Evolutionary conservation across 2,329 filamentous ascomycete species (phyloP), one percentile per base, ranked within the genome.

Genomic region (Alternaria postmessia): DNA sequence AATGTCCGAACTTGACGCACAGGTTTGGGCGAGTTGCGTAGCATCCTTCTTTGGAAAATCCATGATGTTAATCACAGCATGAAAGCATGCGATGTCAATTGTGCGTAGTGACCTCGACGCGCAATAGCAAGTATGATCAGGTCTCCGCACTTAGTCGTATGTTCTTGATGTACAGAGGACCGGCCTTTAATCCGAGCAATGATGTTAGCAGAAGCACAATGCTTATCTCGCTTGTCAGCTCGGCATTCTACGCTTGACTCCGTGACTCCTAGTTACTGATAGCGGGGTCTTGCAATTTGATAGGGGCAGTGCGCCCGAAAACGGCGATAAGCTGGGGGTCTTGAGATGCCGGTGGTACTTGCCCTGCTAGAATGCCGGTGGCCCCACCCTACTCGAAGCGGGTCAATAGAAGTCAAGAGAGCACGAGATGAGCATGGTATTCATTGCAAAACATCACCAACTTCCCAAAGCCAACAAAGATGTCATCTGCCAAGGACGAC

Each of bases 401-500:
- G 32, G 47, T 11, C 14, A n/a, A 51, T 51, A 22, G 47, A 51
- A 38, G n/a, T 18, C 47, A 18, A 26, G 18, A 49, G 14, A 18
- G 24, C 4, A 51, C 32, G 30, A 24, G 47, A 51, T 38, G 30
- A 18, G 30, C 20, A 7, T 38, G 7, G 7, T 38, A 18, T 38
- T 18, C 6, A n/a, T 38, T 38, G 47, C 30, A 38, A 36, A 51
- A 22, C 14, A 38, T 11, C 30, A 38, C n/a, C 30, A 22, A 3
- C 4, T 26, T 36, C 7, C 14, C 52, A 26, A 36, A 47, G 30
- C 12, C n/a, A 36, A 46, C 9, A 16, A 47, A 16, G 4, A 46
- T 39, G 42, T 26, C 52, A 54, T 54, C 52, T n/a, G 30, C 4
- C 20, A 46, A 47, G 14, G 46, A 54, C 46, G 51, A 62, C 28